These are phyloP conservation scores for Phallus indusiatus DNA, from an alignment of 768 basidiomycete species.

Conservation along the genomic window DNA sequence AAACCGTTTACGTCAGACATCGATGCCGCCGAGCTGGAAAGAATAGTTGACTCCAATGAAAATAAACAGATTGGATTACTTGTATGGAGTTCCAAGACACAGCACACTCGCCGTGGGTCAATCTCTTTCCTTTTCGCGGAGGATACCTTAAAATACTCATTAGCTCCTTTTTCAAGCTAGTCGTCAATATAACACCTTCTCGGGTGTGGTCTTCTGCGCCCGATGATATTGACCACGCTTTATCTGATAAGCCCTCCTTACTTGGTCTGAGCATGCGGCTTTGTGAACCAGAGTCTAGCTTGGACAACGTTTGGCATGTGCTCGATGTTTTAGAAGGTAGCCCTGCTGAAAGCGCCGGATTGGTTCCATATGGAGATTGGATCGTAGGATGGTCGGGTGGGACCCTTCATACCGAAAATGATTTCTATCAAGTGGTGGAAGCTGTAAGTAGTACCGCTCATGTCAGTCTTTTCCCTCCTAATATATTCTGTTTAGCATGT, in stretches of 20 bases:
- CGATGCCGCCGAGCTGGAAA: conserved; percentile 64
- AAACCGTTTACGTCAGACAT: conserved; percentile 46
- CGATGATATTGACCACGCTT: conserved; percentile 27
- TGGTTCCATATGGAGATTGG: conserved; percentile 82
- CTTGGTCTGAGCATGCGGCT: conserved; percentile 90
- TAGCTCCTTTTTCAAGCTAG: conserved; percentile 28
- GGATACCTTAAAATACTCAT: neutral
- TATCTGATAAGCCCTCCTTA: conserved; percentile 66
- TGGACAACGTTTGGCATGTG: conserved; percentile 97
- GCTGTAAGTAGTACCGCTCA: conserved; percentile 41
- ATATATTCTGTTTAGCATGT: conserved; percentile 55
- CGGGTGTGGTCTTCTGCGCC: conserved; percentile 60
- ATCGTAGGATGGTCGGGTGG: conserved; percentile 93
- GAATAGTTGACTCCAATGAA: conserved; percentile 77
- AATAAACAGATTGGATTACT: conserved; percentile 57
- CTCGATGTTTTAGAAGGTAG: conserved; percentile 93
- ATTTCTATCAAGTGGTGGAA: conserved; percentile 95
- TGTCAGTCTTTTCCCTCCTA: neutral
- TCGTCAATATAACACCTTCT: conserved; percentile 78
- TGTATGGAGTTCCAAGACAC: conserved; percentile 79
- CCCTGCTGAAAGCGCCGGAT: conserved; percentile 91
- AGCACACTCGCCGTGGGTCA: conserved; percentile 53
- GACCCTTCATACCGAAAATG: conserved; percentile 79
- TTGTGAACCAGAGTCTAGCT: conserved; percentile 80
- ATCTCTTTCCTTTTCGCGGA: neutral